Base-by-base conservation (phyloP, 495 filamentous ascomycete genomes). In the Neurospora sp. region DNA sequence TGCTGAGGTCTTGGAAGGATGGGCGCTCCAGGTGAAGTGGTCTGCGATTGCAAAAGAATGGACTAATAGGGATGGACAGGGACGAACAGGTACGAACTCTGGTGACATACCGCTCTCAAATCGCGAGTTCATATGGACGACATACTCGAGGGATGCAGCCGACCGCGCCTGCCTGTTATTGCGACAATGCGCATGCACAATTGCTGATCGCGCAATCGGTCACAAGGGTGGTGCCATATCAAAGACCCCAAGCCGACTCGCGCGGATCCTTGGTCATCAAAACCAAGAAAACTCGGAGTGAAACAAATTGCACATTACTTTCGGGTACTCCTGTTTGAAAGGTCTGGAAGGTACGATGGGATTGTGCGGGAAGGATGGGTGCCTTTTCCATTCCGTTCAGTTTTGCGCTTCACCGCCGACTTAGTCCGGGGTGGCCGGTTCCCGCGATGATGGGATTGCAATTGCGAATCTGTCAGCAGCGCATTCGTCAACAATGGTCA, bases 201-300 rank as follows among this genome's bases (percentile, higher is more conserved):
- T 31, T 70, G 59, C 72, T 75, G 73, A 82, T 82, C 73, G 80
- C 80, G 80, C 80, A 74, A 82, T 82, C 75, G 78, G 70, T 74
- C 73, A 72, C 72, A 73, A 62, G 72, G 76, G 76, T 82, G 79
- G 78, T 82, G 79, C 73, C 75, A 81, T 81, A 62, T 69, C 39
- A 18, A 42, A 72, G 70, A 38, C 72, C 39, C 31, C 54, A 31
- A 18, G 44, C 27, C 39, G 31, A 66, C 71, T 23, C 37, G n/a
- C 20, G 39, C 35, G 42, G 40, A 69, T 66, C 41, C 42, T 59
- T 44, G 70, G 71, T 59, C 71, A 38, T 44, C 41, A 54, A 12
- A 40, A 3, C 69, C 69, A 38, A 20, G 20, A 27, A 70, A 44
- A 44, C 6, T 40, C 69, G 1, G 14, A 70, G 69, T 38, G 39